These are phyloP conservation scores for Blastomyces parvus DNA, from an alignment of 2,329 filamentous ascomycete genomes.

Conservation along the genomic window DNA sequence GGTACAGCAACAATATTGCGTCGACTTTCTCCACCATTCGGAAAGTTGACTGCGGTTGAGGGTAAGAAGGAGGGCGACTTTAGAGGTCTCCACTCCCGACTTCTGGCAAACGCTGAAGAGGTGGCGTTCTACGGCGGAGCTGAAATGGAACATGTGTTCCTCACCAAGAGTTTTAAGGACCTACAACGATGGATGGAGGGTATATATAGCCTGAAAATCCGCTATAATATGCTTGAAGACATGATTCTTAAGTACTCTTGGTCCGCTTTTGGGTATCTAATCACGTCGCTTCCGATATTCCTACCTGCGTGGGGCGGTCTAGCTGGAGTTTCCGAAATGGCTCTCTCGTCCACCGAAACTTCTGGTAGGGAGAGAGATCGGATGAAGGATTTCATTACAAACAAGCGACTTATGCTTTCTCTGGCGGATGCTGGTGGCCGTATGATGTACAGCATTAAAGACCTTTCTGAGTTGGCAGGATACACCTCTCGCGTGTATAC, in stretches of 20 bases:
- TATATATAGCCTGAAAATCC: conserved; percentile 94
- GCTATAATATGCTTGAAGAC: conserved; percentile 97
- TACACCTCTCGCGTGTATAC: conserved; percentile 96
- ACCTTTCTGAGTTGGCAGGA: conserved; percentile 86
- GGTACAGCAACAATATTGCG: conserved; percentile 83
- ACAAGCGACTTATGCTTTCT: conserved; percentile 96
- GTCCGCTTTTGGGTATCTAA: conserved; percentile 92
- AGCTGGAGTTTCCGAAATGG: conserved; percentile 61
- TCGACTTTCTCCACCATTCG: conserved; percentile 85
- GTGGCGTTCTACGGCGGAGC: conserved; percentile 95
- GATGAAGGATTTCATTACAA: conserved; percentile 98
- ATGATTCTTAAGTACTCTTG: conserved; percentile 97
- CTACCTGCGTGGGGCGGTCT: conserved; percentile 87
- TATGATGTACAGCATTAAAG: conserved; percentile 99
- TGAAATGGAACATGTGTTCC: conserved; percentile 85
- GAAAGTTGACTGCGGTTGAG: conserved; percentile 92
- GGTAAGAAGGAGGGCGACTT: conserved; percentile 94
- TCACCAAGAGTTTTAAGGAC: conserved; percentile 86
- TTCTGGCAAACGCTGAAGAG: conserved; percentile 96
- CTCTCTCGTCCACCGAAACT: conserved; percentile 27
- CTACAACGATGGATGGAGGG: conserved; percentile 96
- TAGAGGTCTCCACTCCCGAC: conserved; percentile 73
- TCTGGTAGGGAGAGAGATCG: conserved; percentile 65
- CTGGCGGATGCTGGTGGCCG: conserved; percentile 89
- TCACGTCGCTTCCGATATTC: conserved; percentile 89